These are phyloP conservation scores for Epicoccum sorghinum DNA, from an alignment of 2,329 filamentous ascomycete genomes.

Conservation along the genomic window DNA sequence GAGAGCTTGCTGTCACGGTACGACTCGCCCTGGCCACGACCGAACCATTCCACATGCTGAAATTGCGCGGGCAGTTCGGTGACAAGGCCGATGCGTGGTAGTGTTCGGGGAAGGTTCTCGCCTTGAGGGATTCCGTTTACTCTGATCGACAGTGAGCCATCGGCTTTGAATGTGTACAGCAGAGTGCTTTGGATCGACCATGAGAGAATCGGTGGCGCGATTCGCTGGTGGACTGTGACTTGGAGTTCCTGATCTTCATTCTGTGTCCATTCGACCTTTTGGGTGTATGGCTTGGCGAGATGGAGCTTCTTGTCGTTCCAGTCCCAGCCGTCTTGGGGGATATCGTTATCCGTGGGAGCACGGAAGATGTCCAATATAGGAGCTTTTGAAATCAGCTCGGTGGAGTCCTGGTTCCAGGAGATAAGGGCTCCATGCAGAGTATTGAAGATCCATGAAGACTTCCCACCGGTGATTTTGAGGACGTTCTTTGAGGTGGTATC, in stretches of 20 bases:
- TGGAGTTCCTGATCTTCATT: conserved; percentile 32
- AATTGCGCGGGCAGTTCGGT: conserved; percentile 58
- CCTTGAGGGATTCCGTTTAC: conserved; percentile 54
- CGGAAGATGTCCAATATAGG: conserved; percentile 64
- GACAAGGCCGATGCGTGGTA: conserved; percentile 68
- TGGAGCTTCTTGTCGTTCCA: conserved; percentile 56
- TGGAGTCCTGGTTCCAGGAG: conserved; percentile 36
- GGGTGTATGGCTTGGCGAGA: conserved; percentile 34
- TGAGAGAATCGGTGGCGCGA: conserved; percentile 65
- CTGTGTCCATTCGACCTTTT: conserved; percentile 46
- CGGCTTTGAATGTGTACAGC: conserved; percentile 58
- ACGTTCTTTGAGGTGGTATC: conserved; percentile 23
- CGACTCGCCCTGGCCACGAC: conserved; percentile 68
- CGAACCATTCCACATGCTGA: conserved; percentile 63
- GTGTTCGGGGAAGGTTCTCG: conserved; percentile 59
- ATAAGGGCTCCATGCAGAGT: conserved; percentile 60
- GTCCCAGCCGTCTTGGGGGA: conserved; percentile 59
- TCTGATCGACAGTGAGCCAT: conserved; percentile 55
- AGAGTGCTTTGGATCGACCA: conserved; percentile 56
- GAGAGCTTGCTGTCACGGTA: conserved; percentile 70
- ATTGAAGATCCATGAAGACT: conserved; percentile 56
- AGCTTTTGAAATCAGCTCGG: conserved; percentile 39
- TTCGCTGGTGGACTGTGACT: conserved; percentile 54
- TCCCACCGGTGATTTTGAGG: conserved; percentile 26
- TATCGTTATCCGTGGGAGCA: conserved; percentile 70